These are phyloP conservation scores for Tetracladium maxilliforme DNA, from an alignment of 2,329 filamentous ascomycete species.

Conservation along the genomic window DNA sequence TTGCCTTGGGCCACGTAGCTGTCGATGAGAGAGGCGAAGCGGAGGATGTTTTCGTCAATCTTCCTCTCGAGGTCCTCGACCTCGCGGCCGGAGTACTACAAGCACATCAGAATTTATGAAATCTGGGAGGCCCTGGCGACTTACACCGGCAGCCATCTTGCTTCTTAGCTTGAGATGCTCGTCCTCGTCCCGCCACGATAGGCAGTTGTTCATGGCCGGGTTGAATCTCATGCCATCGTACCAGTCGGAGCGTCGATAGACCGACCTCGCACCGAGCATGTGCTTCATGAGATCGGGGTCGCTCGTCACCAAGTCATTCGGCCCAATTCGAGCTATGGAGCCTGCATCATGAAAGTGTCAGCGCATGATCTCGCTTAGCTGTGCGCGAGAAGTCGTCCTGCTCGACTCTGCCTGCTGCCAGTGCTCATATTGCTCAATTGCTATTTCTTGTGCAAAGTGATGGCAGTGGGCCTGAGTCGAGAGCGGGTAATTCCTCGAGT, in stretches of 20 bases:
- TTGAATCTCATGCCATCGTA: constrained; percentile 35
- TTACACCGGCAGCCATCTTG: constrained; percentile 35
- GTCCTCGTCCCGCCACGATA: constrained; percentile 31
- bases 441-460: too few relatives aligned
- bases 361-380: too few relatives aligned
- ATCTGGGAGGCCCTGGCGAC: too few relatives aligned
- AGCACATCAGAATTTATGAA: too few relatives aligned
- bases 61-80: constrained; percentile 30
- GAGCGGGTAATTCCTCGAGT: too few relatives aligned
- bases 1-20: constrained; percentile 22
- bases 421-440: too few relatives aligned
- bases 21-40: constrained; percentile 30
- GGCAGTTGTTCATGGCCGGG: constrained; percentile 35
- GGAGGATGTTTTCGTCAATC: constrained; percentile 29
- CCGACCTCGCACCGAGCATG: constrained; percentile 20
- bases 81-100: constrained; percentile 39
- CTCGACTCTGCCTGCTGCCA: too few relatives aligned
- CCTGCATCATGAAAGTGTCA: too few relatives aligned
- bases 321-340: constrained; percentile 23
- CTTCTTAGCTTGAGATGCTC: constrained; percentile 24
- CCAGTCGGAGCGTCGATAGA: constrained; percentile 23
- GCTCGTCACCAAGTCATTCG: constrained; percentile 22
- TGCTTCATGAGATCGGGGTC: constrained; percentile 22
- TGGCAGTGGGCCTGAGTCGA: too few relatives aligned
- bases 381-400: too few relatives aligned